Evolutionary conservation across 2,329 filamentous ascomycete genomes (phyloP), one percentile per base, ranked within the genome.

Genomic region (Aspergillus intermedius): DNA sequence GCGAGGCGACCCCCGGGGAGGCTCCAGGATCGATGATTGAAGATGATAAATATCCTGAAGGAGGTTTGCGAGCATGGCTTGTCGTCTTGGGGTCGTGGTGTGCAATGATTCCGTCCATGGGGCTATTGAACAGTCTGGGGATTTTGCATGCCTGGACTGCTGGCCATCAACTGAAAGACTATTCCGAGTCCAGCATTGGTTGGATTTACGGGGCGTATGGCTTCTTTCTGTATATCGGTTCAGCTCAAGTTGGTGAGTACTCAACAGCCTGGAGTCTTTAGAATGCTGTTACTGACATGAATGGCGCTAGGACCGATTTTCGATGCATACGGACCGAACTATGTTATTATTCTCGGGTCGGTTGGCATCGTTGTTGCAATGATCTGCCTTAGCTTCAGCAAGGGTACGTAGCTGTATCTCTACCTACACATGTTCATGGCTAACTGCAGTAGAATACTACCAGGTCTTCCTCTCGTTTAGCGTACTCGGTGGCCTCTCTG

Each of bases 71-170:
- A 37, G 71, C 73, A 30, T 75, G 73, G 70, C 61, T 69, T 0
- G 70, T 74, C 1, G 73, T 74, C 0, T 50, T 68, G 2, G 73
- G 71, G 5, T 64, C 70, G 13, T 73, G 66, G 58, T 70, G 65
- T 56, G 61, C 63, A 22, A 69, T 74, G 53, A 57, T 71, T 21
- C 64, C 65, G 9, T 64, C 63, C 3, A 69, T 74, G 50, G 73
- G 73, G 5, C 35, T 73, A 19, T 54, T 71, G 46, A 73, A 72
- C 25, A 69, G 62, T 3, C 55, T 71, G 4, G 68, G 68, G 0
- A 64, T 69, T 10, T 56, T 73, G 2, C 65, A 73, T 47, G 64
- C 70, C 1, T 73, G 66, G 63, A 62, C 69, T 3, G 60, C 58
- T 28, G 56, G 60, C 1, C 61, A 72, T 48, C 66, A 72, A 46